Evolutionary conservation across 1,284 basidiomycete species (phyloP).

Genomic region (Sporisorium exsertum): DNA sequence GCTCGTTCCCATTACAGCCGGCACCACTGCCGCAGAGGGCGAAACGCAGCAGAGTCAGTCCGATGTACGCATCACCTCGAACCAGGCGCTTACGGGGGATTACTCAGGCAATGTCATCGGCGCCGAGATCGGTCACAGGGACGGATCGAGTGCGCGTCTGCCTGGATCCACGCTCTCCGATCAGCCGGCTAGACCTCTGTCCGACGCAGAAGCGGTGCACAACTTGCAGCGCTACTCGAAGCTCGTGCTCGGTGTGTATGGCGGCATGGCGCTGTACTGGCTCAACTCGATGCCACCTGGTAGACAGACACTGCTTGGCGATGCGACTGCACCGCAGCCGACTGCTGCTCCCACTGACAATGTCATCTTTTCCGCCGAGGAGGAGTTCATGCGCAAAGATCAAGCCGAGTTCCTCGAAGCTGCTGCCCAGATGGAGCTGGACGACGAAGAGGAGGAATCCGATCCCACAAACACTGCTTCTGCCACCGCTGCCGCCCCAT

Average conservation of each 20-base stretch:
- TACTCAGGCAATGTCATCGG: conserved; percentile 57
- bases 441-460: conserved; percentile 43
- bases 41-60: conserved; percentile 2
- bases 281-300: conserved; percentile 49
- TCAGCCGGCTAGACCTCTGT: conserved; percentile 35
- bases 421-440: conserved; percentile 52
- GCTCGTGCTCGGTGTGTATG: conserved; percentile 62
- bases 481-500: neutral
- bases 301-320: neutral
- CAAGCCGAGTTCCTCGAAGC: conserved; percentile 54
- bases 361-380: conserved; percentile 48
- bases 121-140: conserved; percentile 56
- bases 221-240: conserved; percentile 58
- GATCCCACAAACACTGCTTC: neutral
- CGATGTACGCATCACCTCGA: conserved; percentile 57
- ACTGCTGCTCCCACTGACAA: conserved; percentile 1
- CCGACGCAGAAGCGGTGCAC: conserved; percentile 50
- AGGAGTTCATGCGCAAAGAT: conserved; percentile 51
- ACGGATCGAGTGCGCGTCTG: conserved; percentile 16
- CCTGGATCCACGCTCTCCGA: conserved; percentile 28
- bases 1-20: conserved; percentile 8
- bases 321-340: neutral
- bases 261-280: conserved; percentile 59
- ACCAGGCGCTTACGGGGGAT: conserved; percentile 34
- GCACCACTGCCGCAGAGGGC: neutral